Base-by-base conservation (phyloP, 139 green algal genomes). In the Zygnema cylindricum region DNA sequence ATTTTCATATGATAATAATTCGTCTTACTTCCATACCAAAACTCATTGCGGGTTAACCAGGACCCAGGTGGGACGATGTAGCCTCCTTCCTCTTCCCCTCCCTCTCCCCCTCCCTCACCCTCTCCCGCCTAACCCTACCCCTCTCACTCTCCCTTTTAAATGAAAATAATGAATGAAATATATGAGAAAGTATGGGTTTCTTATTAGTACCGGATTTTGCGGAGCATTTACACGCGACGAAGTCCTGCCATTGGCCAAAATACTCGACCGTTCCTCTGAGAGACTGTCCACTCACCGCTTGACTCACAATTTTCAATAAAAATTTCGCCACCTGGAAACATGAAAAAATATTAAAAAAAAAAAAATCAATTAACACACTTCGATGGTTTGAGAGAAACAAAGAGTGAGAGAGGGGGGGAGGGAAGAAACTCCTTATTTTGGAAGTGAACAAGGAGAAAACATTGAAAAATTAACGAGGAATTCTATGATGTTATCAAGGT, bases 201-300 rank as follows among this genome's bases (percentile, higher is more conserved):
- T n/a, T 88, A 92, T 35, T 77, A 88, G 71, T 88, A 94, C 49
- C 95, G 94, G 77, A 96, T 91, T 79, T 95, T 92, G 76, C 84
- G 86, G 77, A 92, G 77, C 94, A 96, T 98, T n/a, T n/a, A n/a
- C n/a, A n/a, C n/a, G n/a, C n/a, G 57, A 25, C 30, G 57, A 73
- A 30, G 30, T 73, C 30, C 30, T 30, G 57, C 57, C 57, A 73
- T 25, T 89, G 43, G 1, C 35, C 35, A 30, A 89, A 55, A 79
- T 90, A 89, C n/a, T 85, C 69, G 54, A 33, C 84, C 11, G 69
- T 71, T 33, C 84, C 84, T 33, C n/a, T 1, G 2, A 38, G 84
- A 43, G 22, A 77, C 84, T 89, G n/a, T 22, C 84, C 84, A 16
- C 43, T 55, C 3, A 32, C 78, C 22, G 40, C 69, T 36, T 85